Evolutionary conservation across 306 rosid genomes (phyloP), one percentile per base, ranked within the genome.

Genomic region (Sophora flavescens): DNA sequence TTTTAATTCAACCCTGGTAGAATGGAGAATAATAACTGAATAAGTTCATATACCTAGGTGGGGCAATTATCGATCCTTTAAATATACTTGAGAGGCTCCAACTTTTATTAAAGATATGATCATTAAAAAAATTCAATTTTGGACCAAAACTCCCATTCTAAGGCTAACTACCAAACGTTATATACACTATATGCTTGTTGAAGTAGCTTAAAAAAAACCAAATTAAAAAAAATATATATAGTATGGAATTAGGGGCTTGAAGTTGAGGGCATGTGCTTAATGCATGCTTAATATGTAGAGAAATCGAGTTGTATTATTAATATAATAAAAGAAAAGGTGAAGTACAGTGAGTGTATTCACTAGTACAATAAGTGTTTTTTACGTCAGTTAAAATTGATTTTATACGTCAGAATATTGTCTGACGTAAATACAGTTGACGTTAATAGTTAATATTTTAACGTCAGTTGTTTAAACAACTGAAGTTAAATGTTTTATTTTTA

Each of bases 21-120:
- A 82, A 82, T 84, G 84, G 89, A 74, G 89, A 86, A 86, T 86
- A 86, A 86, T 86, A 86, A 68, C 41, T 78, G 90, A 89, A 86
- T 86, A 86, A 63, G 48, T 80, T 82, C 89, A 58, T 63, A 77
- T 60, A 63, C 60, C 66, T 48, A 36, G 13, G 30, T 9, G 61
- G 61, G 59, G 41, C 61, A 78, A 30, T 30, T 30, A 30, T 28
- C 73, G 60, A 14, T 56, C 71, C 11, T 16, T 63, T 36, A 71
- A 28, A 22, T 22, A 22, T 51, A 35, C 33, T 60, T 11, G 52
- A 70, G 68, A 57, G 57, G 61, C 72, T 7, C 17, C 5, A 26
- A 56, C 18, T 68, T 76, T 51, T 8, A 70, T 78, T 51, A 64
- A 59, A 64, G 63, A 64, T 56, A 41, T 45, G 68, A 67, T 68